A percentile compares a stretch with the other conserved stretches of the same genome.
phyloP scores from a whole-genome alignment of 768 basidiomycete species.

The Hygrocybe coccinea region DNA sequence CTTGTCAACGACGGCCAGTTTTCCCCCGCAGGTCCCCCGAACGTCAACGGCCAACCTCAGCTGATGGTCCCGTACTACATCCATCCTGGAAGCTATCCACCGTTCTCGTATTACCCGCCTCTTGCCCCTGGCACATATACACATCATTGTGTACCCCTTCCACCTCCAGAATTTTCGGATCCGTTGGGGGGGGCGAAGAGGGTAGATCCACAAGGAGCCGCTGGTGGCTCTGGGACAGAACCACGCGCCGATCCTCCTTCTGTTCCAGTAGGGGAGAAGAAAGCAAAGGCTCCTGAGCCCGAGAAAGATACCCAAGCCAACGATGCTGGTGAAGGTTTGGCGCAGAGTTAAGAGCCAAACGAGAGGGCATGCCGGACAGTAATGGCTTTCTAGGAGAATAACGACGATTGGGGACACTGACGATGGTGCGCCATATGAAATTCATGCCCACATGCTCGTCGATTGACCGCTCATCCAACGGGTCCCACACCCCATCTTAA shows the following conservation, averaged over 20 bases:
- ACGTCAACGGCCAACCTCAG: constrained; percentile 33
- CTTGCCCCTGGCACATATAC: constrained; percentile 23
- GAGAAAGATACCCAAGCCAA: not conserved
- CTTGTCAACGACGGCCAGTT: constrained; percentile 33
- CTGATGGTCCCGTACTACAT: constrained; percentile 39
- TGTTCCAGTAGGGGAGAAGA: constrained; percentile 23
- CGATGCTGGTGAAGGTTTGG: not conserved
- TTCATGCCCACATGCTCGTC: no score
- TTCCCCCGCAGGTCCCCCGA: constrained; percentile 21
- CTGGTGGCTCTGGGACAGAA: not conserved
- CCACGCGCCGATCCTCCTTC: not conserved
- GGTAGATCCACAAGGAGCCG: constrained; percentile 18
- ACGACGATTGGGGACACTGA: no score
- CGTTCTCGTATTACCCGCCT: constrained; percentile 35
- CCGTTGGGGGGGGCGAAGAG: constrained; percentile 24
- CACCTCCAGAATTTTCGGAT: constrained; percentile 19
- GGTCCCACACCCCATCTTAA: no score
- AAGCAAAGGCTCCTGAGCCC: constrained; percentile 14
- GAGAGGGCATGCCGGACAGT: no score
- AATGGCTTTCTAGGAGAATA: no score
- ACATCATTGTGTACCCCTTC: constrained; percentile 18
- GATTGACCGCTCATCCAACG: no score
- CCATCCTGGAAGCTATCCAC: constrained; percentile 33
- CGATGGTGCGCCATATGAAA: no score
- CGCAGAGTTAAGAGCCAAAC: not conserved